Evolutionary conservation across 2,329 filamentous ascomycete species (phyloP).

Genomic region (Sporothrix euskadiensis): DNA sequence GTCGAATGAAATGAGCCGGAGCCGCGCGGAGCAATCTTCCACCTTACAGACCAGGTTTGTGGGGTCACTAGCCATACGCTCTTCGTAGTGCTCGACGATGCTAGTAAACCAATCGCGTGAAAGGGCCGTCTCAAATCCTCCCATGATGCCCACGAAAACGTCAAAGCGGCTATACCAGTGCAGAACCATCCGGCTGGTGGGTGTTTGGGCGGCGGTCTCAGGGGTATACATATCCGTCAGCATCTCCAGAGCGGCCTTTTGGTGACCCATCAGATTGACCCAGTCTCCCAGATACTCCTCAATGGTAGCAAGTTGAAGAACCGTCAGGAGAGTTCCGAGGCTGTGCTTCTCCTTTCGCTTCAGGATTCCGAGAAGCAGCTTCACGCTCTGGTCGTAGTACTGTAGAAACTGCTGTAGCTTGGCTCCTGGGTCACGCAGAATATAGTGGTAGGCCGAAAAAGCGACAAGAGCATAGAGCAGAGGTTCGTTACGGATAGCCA

Average conservation of each 20-base stretch:
- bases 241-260: slow-evolving; percentile 83
- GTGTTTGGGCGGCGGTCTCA: slow-evolving; percentile 68
- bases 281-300: slow-evolving; percentile 98
- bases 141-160: slow-evolving; percentile 78
- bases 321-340: slow-evolving; percentile 76
- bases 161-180: slow-evolving; percentile 93
- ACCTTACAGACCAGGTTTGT: slow-evolving; percentile 65
- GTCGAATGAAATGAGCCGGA: slow-evolving; percentile 75
- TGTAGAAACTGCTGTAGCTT: slow-evolving; percentile 79
- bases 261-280: slow-evolving; percentile 89
- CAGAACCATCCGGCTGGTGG: slow-evolving; percentile 71
- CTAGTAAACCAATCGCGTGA: slow-evolving; percentile 75
- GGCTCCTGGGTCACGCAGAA: slow-evolving; percentile 67
- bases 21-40: slow-evolving; percentile 64
- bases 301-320: slow-evolving; percentile 88
- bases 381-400: slow-evolving; percentile 89
- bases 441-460: slow-evolving; percentile 85
- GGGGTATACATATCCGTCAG: slow-evolving; percentile 76
- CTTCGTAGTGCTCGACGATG: slow-evolving; percentile 62
- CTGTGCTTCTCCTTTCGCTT: slow-evolving; percentile 69
- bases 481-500: slow-evolving; percentile 73
- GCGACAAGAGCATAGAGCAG: slow-evolving; percentile 83
- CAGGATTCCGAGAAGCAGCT: slow-evolving; percentile 69
- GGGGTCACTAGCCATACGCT: slow-evolving; percentile 61
- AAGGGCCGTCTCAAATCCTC: slow-evolving; percentile 72